phyloP scores from a whole-genome alignment of 208 protist genomes.

The Naegleria fowleri region DNA sequence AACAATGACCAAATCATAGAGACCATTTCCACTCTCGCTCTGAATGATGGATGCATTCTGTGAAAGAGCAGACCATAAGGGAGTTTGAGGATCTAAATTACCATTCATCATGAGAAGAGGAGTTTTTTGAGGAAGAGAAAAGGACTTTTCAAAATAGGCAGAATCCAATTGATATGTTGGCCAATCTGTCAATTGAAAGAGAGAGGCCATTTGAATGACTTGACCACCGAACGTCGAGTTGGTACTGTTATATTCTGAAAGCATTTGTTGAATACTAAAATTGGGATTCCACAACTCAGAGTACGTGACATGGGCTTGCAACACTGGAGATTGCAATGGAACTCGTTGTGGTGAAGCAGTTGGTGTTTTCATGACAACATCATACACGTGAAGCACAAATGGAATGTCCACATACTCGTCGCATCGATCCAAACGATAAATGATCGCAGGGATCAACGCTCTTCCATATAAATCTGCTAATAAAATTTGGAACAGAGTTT shows the following conservation, averaged over 20 bases:
- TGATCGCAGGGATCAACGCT: background rate
- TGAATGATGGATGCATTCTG: background rate
- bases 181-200: background rate
- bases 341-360: background rate
- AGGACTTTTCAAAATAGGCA: background rate
- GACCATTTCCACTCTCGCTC: too few relatives aligned
- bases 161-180: background rate
- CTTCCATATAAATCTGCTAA: background rate
- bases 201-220: background rate
- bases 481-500: background rate
- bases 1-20: background rate
- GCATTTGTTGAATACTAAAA: background rate
- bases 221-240: background rate
- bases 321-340: background rate
- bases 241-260: background rate
- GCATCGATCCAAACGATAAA: background rate
- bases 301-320: background rate
- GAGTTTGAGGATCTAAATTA: background rate
- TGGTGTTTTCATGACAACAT: background rate
- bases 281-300: background rate
- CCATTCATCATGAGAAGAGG: background rate
- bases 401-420: background rate
- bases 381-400: background rate
- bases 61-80: background rate
- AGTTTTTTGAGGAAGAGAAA: background rate